A percentile compares a stretch with the other conserved stretches of the same genome.
These are phyloP conservation scores for Russula abietina DNA, from an alignment of 768 basidiomycete genomes.

Conservation along the genomic window DNA sequence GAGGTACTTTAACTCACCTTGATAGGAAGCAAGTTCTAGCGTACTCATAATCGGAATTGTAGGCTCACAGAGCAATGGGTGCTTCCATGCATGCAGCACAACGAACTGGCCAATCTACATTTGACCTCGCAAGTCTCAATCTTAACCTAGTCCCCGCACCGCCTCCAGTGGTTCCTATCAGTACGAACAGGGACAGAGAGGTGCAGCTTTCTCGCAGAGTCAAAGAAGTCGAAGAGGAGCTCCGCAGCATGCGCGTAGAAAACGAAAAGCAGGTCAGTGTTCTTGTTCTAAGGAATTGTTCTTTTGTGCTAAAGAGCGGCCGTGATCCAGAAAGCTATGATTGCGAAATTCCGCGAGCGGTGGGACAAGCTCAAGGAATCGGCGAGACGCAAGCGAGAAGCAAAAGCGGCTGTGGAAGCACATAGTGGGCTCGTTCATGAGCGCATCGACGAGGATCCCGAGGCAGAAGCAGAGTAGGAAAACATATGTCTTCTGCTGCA, in stretches of 20 bases:
- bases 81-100: conserved; percentile 52
- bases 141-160: conserved; percentile 47
- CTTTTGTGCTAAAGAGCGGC: conserved; percentile 19
- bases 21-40: background rate
- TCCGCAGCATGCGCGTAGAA: conserved; percentile 54
- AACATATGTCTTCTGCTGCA: conserved; percentile 12
- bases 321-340: conserved; percentile 64
- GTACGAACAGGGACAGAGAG: conserved; percentile 50
- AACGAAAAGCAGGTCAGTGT: conserved; percentile 75
- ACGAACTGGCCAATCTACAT: conserved; percentile 35
- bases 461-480: conserved; percentile 56
- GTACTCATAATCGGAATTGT: background rate
- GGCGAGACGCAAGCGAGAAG: conserved; percentile 79
- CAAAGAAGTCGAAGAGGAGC: conserved; percentile 78
- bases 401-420: conserved; percentile 50
- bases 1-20: conserved; percentile 40
- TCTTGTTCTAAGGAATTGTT: conserved; percentile 4
- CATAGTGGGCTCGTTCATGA: conserved; percentile 48
- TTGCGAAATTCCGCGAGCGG: conserved; percentile 73
- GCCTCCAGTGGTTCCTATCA: conserved; percentile 48
- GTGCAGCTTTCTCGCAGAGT: conserved; percentile 42
- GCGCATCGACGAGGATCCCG: conserved; percentile 62
- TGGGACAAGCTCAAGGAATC: conserved; percentile 91
- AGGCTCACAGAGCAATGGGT: conserved; percentile 80
- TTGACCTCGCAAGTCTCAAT: conserved; percentile 54